These are phyloP conservation scores for Spiraea crenata DNA, from an alignment of 331 rosid genomes.

Conservation along the genomic window DNA sequence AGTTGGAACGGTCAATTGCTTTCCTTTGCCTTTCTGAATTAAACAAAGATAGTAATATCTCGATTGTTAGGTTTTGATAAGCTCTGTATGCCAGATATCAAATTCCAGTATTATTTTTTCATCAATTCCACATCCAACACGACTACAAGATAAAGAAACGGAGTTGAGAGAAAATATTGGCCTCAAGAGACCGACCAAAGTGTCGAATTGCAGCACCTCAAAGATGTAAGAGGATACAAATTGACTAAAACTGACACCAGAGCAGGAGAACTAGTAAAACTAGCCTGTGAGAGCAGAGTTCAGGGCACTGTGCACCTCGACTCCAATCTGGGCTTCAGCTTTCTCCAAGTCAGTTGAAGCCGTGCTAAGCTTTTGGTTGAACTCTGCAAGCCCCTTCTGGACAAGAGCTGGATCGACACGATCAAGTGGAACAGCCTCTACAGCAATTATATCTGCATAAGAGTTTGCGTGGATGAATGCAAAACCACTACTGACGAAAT, in stretches of 20 bases:
- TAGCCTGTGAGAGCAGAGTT: constrained; percentile 73
- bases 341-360: constrained; percentile 94
- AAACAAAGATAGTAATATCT: not conserved
- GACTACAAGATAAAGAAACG: constrained; percentile 31
- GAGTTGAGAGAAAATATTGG: constrained; percentile 34
- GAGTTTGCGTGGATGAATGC: constrained; percentile 93
- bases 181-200: constrained; percentile 44
- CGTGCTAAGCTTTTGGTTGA: constrained; percentile 87
- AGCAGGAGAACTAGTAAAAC: constrained; percentile 28
- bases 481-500: constrained; percentile 91
- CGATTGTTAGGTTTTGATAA: constrained; percentile 6
- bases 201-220: constrained; percentile 20
- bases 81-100: constrained; percentile 17
- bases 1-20: not conserved
- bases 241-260: constrained; percentile 24
- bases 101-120: constrained; percentile 46
- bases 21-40: not conserved
- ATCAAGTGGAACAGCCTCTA: constrained; percentile 86
- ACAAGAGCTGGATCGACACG: constrained; percentile 68
- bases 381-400: constrained; percentile 94
- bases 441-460: constrained; percentile 71
- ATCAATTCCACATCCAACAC: constrained; percentile 47
- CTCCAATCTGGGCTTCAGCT: constrained; percentile 98
- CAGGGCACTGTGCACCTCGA: constrained; percentile 87
- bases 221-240: constrained; percentile 28